A percentile compares a stretch with the other conserved stretches of the same genome.
These are phyloP conservation scores for Flaveria bidentis DNA, from an alignment of 129 eudicot species.

Conservation along the genomic window DNA sequence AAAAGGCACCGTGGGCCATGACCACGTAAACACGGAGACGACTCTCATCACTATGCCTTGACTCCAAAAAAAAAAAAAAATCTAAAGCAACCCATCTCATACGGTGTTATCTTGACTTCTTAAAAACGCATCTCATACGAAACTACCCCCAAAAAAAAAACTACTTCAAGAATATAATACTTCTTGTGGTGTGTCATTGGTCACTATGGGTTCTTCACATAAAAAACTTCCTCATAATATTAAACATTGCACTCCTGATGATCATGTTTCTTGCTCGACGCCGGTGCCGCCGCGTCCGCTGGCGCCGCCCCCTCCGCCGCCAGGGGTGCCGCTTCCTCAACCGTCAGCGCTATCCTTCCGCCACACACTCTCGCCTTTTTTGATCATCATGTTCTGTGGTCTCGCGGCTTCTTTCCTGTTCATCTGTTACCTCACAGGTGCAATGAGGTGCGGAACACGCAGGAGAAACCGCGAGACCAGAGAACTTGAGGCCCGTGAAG, in stretches of 20 bases:
- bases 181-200: background rate
- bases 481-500: conserved; percentile 27
- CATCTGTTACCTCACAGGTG: conserved; percentile 39
- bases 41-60: conserved; percentile 19
- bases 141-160: background rate
- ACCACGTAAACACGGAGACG: conserved; percentile 30
- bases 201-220: conserved; percentile 19
- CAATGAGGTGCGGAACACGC: conserved; percentile 27
- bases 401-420: conserved; percentile 36
- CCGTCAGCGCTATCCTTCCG: background rate
- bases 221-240: conserved; percentile 12
- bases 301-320: background rate
- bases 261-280: background rate
- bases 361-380: conserved; percentile 31
- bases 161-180: conserved; percentile 5
- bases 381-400: conserved; percentile 46
- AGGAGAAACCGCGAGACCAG: conserved; percentile 1
- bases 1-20: conserved; percentile 10
- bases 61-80: conserved; percentile 10
- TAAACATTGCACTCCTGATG: background rate
- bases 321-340: background rate
- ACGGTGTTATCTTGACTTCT: background rate
- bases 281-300: background rate
- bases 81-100: conserved; percentile 13
- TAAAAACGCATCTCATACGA: conserved; percentile 22